A percentile compares a stretch with the other conserved stretches of the same genome.
These are phyloP conservation scores for Dionaea muscipula DNA, from an alignment of 179 eudicot species.

Conservation along the genomic window DNA sequence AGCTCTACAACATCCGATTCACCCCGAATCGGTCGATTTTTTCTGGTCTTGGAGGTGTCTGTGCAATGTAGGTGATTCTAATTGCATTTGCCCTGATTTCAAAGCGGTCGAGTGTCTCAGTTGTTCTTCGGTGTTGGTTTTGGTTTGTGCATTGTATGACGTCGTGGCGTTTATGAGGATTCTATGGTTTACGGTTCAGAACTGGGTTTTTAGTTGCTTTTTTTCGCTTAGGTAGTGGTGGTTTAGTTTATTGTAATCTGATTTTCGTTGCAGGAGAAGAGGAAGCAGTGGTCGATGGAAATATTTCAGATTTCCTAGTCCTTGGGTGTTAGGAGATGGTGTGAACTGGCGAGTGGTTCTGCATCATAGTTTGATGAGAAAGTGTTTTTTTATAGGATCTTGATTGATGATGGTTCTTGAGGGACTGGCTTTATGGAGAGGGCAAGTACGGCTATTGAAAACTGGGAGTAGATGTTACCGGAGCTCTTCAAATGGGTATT, in stretches of 20 bases:
- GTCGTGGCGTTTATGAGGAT: too few species aligned
- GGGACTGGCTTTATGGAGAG: constrained; percentile 15
- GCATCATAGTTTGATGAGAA: not conserved
- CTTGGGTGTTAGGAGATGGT: constrained; percentile 8
- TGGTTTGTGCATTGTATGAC: too few species aligned
- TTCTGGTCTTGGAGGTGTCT: not conserved
- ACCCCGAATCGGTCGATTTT: not conserved
- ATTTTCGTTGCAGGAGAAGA: too few species aligned
- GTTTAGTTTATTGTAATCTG: not conserved
- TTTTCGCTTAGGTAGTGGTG: not conserved
- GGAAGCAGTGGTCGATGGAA: too few species aligned
- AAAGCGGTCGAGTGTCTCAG: not conserved
- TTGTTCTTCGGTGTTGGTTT: too few species aligned
- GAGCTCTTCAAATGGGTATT: constrained; percentile 45
- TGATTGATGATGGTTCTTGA: constrained; percentile 5
- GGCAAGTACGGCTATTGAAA: constrained; percentile 6
- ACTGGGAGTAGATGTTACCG: constrained; percentile 15
- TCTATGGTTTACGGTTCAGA: too few species aligned
- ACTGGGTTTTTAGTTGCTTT: too few species aligned
- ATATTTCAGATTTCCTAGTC: not conserved
- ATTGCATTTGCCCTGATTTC: not conserved
- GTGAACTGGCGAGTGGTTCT: constrained; percentile 1
- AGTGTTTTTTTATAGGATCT: not conserved
- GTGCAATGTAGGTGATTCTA: constrained; percentile 4
- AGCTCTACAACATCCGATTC: constrained; percentile 3